Conservation (phyloP, 2,329 filamentous ascomycete genomes). For the Thelonectria blattea region DNA sequence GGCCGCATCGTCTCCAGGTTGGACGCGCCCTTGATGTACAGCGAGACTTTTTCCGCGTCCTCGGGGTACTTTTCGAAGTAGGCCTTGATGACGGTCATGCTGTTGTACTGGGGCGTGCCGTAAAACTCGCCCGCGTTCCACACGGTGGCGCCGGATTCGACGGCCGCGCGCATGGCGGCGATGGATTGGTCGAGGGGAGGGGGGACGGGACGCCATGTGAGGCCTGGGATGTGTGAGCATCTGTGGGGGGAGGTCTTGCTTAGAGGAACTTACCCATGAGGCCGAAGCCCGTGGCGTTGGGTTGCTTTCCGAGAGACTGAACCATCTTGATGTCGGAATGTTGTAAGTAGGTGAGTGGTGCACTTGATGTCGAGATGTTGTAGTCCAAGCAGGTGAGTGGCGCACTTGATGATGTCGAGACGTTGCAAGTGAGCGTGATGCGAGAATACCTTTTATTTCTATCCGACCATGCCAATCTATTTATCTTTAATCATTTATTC, state of each 20-base stretch:
- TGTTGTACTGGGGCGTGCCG: constrained; percentile 63
- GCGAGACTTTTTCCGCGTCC: constrained; percentile 64
- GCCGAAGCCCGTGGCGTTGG: constrained; percentile 60
- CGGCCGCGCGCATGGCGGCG: constrained; percentile 61
- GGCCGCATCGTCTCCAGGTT: constrained; percentile 44
- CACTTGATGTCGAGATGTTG: background rate
- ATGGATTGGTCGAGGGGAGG: constrained; percentile 55
- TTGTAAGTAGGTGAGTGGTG: too few relatives aligned
- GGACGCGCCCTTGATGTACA: constrained; percentile 66
- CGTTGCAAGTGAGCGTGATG: background rate
- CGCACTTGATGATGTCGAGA: background rate
- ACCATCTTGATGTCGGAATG: constrained; percentile 33
- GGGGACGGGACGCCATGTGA: constrained; percentile 50
- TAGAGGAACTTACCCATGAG: constrained; percentile 54
- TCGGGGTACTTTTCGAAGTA: constrained; percentile 70
- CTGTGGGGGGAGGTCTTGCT: background rate
- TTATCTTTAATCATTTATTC: constrained; percentile 3
- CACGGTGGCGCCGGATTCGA: constrained; percentile 52
- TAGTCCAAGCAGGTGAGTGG: background rate
- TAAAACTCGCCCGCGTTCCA: constrained; percentile 74
- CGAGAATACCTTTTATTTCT: background rate
- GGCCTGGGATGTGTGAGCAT: constrained; percentile 43
- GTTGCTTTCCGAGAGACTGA: constrained; percentile 48
- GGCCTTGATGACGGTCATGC: constrained; percentile 62
- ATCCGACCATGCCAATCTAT: background rate